Conservation (phyloP, 2,329 filamentous ascomycete species). For the Xylaria sp. region DNA sequence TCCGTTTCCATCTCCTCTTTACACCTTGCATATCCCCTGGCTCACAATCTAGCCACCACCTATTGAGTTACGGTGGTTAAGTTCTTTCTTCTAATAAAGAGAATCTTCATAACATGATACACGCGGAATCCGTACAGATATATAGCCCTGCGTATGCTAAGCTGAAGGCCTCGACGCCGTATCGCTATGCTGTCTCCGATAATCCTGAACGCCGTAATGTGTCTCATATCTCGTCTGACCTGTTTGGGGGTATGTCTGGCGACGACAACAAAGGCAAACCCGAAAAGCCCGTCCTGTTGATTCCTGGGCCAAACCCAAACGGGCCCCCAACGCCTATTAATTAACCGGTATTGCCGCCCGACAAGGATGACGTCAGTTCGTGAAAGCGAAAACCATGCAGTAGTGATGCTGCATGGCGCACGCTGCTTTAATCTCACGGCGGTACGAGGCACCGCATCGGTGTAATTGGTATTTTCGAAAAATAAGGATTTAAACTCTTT, state of each 20-base stretch:
- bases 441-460: background rate
- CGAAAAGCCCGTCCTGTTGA: slow-evolving; percentile 17
- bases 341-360: slow-evolving; percentile 25
- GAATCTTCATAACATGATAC: slow-evolving; percentile 18
- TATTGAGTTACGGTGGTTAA: background rate
- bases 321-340: slow-evolving; percentile 34
- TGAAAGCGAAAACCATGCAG: slow-evolving; percentile 16
- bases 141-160: slow-evolving; percentile 35
- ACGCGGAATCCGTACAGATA: slow-evolving; percentile 24
- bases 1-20: background rate
- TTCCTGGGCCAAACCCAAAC: slow-evolving; percentile 19
- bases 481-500: slow-evolving; percentile 9
- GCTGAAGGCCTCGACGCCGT: slow-evolving; percentile 27
- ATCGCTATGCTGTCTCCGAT: slow-evolving; percentile 34
- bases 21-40: background rate
- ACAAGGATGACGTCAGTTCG: slow-evolving; percentile 30
- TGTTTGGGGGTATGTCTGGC: slow-evolving; percentile 36
- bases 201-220: slow-evolving; percentile 37
- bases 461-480: slow-evolving; percentile 4
- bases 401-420: slow-evolving; percentile 12
- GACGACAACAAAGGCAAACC: slow-evolving; percentile 15
- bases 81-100: slow-evolving; percentile 8
- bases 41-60: background rate
- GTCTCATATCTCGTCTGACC: slow-evolving; percentile 21
- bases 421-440: slow-evolving; percentile 6